Percentiles rank a stretch among this genome's conserved stretches.
These are phyloP conservation scores for Dillenia suffruticosa DNA, from an alignment of 164 flowering plant species.

Conservation along the genomic window DNA sequence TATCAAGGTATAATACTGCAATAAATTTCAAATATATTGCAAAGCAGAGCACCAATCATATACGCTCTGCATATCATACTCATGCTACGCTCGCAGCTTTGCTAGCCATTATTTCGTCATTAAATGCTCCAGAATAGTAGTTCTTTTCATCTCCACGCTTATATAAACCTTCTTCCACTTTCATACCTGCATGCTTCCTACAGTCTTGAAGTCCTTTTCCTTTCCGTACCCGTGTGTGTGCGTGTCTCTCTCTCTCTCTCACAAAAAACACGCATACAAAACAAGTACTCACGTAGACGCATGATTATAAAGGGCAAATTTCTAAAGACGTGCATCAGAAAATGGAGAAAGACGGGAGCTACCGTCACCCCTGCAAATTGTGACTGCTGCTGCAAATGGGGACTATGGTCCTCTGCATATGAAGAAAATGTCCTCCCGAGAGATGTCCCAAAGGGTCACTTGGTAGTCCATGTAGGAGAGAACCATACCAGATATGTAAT, in stretches of 20 bases:
- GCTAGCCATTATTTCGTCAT: slow-evolving; percentile 32
- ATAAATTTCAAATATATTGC: neutral
- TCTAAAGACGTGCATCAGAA: slow-evolving; percentile 33
- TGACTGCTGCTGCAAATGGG: slow-evolving; percentile 41
- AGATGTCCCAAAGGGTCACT: slow-evolving; percentile 89
- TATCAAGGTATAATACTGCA: slow-evolving; percentile 20
- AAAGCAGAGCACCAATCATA: slow-evolving; percentile 9
- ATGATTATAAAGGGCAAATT: slow-evolving; percentile 33
- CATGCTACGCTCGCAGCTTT: slow-evolving; percentile 20
- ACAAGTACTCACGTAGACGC: too few relatives aligned
- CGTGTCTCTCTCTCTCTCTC: slow-evolving; percentile 3
- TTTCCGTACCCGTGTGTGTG: slow-evolving; percentile 11
- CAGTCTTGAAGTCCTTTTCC: slow-evolving; percentile 2
- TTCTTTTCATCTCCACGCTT: slow-evolving; percentile 9
- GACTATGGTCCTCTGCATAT: slow-evolving; percentile 32
- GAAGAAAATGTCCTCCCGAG: slow-evolving; percentile 46
- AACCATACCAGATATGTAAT: slow-evolving; percentile 60
- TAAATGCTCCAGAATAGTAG: slow-evolving; percentile 21
- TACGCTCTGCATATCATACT: slow-evolving; percentile 8
- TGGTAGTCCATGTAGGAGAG: slow-evolving; percentile 84
- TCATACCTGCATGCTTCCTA: slow-evolving; percentile 10
- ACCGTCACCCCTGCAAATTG: slow-evolving; percentile 26
- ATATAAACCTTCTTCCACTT: slow-evolving; percentile 29
- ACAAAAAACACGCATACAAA: too few relatives aligned
- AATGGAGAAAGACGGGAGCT: slow-evolving; percentile 49